Evolutionary conservation across 345 rosid genomes (phyloP), one percentile per base, ranked within the genome.

Genomic region (Diplotaxis tenuifolia): DNA sequence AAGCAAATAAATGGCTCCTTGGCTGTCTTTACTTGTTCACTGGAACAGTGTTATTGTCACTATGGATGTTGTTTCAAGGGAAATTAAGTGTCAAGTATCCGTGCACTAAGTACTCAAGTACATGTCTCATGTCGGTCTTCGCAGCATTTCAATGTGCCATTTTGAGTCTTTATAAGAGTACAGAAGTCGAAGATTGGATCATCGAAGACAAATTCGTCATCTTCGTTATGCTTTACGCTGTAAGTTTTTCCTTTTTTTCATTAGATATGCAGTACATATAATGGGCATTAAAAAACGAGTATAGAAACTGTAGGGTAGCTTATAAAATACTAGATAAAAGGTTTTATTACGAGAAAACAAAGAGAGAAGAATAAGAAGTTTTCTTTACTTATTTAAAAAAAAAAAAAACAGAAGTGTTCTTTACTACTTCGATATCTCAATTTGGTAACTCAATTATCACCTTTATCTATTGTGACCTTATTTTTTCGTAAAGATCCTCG

Each of bases 31-130:
- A 71, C 54, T 45, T 85, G 75, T 10, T 74, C 14, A 75, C 52
- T 3, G 83, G 85, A 50, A 34, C 73, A 15, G 1, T 71, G 25
- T 32, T 82, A 29, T 78, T 84, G 83, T 79, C 89, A 32, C 75
- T 79, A 0, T 88, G 91, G 91, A 82, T 85, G 80, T 72, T 86
- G 49, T 66, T 82, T 61, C 88, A 88, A 75, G 83, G 84, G 36
- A 82, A 65, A 10, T 70, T 85, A 25, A 81, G 83, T 32, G 80
- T 21, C 67, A 83, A 59, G 45, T 86, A 78, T 53, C 87, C 93
- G 6, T 75, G 75, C 61, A 62, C 3, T 36, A 83, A 81, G 67
- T 88, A 82, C 65, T 82, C 93, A 3, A 84, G 87, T 77, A 86
- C 90, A 4, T 85, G 88, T 15, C 75, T 86, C 11, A 62, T 86